Conservation (phyloP, 345 rosid species). For the Rhodamnia argentea region DNA sequence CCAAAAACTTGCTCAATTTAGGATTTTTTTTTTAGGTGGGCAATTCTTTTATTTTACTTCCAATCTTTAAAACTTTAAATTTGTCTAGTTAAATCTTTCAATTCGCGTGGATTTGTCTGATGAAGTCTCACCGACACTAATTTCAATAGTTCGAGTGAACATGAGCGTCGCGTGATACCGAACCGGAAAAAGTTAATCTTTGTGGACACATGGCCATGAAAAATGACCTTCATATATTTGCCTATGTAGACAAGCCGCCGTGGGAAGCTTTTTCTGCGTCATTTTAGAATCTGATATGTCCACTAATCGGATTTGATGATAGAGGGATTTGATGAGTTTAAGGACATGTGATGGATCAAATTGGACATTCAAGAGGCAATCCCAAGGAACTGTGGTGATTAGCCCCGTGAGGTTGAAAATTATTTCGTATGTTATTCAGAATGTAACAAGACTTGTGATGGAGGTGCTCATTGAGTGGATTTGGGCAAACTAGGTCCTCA, state of each 20-base stretch:
- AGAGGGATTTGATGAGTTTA: background rate
- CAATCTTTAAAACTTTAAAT: background rate
- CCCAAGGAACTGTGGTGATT: background rate
- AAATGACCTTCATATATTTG: background rate
- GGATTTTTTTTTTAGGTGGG: background rate
- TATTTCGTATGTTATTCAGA: background rate
- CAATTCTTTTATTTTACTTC: background rate
- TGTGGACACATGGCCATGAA: fast-evolving
- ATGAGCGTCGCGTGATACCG: fast-evolving
- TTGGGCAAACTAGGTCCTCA: background rate
- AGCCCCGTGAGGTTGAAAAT: background rate
- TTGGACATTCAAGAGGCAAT: background rate
- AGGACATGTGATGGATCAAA: background rate
- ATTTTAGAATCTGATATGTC: background rate
- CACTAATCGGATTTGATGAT: background rate
- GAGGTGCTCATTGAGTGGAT: background rate
- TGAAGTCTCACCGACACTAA: fast-evolving
- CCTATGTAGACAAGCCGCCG: background rate
- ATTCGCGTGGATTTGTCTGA: background rate
- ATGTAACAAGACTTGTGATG: background rate
- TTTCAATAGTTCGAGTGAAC: fast-evolving
- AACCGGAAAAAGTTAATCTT: background rate
- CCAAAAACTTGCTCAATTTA: background rate
- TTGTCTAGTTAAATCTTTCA: too few species aligned
- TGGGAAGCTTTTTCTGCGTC: background rate